Conservation (phyloP, 768 basidiomycete genomes). For the Suillus bovinus region DNA sequence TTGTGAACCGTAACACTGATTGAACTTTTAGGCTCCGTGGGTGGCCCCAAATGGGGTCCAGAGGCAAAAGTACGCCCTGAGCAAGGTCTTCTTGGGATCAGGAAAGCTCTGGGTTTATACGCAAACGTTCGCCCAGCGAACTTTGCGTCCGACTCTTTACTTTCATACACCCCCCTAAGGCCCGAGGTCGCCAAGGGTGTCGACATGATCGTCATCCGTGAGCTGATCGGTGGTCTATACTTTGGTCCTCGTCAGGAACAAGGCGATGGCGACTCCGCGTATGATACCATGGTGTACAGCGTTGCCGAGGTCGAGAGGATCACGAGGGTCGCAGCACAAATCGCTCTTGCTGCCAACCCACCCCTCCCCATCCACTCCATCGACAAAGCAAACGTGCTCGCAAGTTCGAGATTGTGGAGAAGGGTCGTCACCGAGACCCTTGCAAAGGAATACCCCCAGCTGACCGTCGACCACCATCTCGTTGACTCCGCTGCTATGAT, state of each 20-base stretch:
- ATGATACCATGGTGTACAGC: conserved; percentile 94
- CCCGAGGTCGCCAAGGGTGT: conserved; percentile 79
- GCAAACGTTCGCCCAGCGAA: conserved; percentile 98
- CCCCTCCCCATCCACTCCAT: conserved; percentile 89
- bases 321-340: conserved; percentile 92
- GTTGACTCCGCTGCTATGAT: conserved; percentile 98
- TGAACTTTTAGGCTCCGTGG: conserved; percentile 81
- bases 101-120: conserved; percentile 93
- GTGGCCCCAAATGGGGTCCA: conserved; percentile 99
- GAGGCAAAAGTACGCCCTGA: conserved; percentile 88
- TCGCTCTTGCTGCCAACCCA: conserved; percentile 80
- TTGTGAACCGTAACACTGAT: conserved; percentile 11
- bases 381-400: conserved; percentile 99
- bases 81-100: conserved; percentile 81
- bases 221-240: conserved; percentile 95
- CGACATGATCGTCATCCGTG: conserved; percentile 92
- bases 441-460: conserved; percentile 82
- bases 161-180: conserved; percentile 87
- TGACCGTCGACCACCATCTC: conserved; percentile 86
- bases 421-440: conserved; percentile 88
- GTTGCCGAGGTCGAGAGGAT: conserved; percentile 91
- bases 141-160: conserved; percentile 88
- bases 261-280: conserved; percentile 70
- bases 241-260: conserved; percentile 93
- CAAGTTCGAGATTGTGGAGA: conserved; percentile 91